Percentiles rank a stretch among this genome's conserved stretches.
phyloP scores from a whole-genome alignment of 331 rosid genomes.

The Rhamnella rubrinervis region DNA sequence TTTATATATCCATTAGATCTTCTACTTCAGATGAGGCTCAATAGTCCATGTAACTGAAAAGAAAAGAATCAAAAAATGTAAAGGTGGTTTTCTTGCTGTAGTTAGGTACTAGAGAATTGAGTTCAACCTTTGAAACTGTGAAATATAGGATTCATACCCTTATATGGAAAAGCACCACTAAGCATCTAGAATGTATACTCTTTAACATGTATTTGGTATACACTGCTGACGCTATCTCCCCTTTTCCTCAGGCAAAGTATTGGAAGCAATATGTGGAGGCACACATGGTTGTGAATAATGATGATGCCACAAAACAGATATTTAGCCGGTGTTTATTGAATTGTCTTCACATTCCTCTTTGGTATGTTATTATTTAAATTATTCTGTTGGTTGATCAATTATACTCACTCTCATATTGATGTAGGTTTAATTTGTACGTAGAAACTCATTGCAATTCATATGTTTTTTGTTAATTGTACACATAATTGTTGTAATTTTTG shows the following conservation, averaged over 20 bases:
- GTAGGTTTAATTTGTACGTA: not conserved
- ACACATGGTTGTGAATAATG: conserved; percentile 78
- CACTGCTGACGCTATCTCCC: conserved; percentile 2
- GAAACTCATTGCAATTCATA: not conserved
- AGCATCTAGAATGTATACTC: not conserved
- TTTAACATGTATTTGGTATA: not conserved
- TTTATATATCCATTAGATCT: too few species aligned
- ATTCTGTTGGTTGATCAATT: conserved; percentile 12
- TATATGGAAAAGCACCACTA: not conserved
- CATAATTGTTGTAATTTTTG: not conserved
- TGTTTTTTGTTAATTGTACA: not conserved
- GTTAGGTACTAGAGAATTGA: not conserved
- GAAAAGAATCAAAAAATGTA: too few species aligned
- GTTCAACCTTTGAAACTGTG: not conserved
- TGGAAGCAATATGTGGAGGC: conserved; percentile 99
- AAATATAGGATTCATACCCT: not conserved
- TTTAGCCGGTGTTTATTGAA: conserved; percentile 88
- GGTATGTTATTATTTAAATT: conserved; percentile 46
- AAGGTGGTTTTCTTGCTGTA: too few species aligned
- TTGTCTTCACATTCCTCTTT: conserved; percentile 90
- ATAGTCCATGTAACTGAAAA: too few species aligned
- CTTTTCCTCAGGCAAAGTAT: conserved; percentile 70
- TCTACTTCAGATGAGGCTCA: too few species aligned
- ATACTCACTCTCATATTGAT: conserved; percentile 8
- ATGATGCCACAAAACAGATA: conserved; percentile 85